Evolutionary conservation across 1,139 yeast genomes (phyloP), one percentile per base, ranked within the genome.

Genomic region (Candida sojae): DNA sequence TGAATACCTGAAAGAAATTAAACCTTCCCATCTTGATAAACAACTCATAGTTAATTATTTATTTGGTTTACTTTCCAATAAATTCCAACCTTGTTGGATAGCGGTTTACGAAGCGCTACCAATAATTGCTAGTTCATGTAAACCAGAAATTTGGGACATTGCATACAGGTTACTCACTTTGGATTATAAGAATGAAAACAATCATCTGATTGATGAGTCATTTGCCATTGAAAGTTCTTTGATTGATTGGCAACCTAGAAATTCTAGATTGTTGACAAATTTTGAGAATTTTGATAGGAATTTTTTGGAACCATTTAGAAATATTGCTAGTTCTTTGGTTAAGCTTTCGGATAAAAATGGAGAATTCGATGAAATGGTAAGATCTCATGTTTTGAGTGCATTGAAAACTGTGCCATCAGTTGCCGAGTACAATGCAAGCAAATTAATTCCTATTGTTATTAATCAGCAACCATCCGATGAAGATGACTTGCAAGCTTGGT

Each of bases 31-130:
- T 1, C 51, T 71, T 5, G 68, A 73, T 12, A 75, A 77, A 37
- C 58, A 59, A 12, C 66, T 80, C 6, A 73, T 86, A 28, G 72
- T 84, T 13, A 74, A 79, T 34, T 88, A 77, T 61, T 53, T 86
- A 46, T 82, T 90, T 63, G 98, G 97, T 28, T 73, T 88, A 53
- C 68, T 92, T 44, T 77, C 91, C 1, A 84, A 84, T 42, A 80
- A 82, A 52, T 91, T 93, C 58, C 88, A 90, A 52, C 99, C 99
- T 1, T 76, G 86, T 29, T 90, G 96, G 96, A 79, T 81, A 21
- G 88, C 88, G 5, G 86, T 88, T 2, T 71, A 76, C 48, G 93
- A 86, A 52, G 76, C 80, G 6, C 60, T 88, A 8, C 81, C 85
- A 0, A 41, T 50, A n/a, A 64, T 86, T 8, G 66, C 72, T 10